These are phyloP conservation scores for Wallacemonas collosoma DNA, from an alignment of 208 protist species.

Conservation along the genomic window DNA sequence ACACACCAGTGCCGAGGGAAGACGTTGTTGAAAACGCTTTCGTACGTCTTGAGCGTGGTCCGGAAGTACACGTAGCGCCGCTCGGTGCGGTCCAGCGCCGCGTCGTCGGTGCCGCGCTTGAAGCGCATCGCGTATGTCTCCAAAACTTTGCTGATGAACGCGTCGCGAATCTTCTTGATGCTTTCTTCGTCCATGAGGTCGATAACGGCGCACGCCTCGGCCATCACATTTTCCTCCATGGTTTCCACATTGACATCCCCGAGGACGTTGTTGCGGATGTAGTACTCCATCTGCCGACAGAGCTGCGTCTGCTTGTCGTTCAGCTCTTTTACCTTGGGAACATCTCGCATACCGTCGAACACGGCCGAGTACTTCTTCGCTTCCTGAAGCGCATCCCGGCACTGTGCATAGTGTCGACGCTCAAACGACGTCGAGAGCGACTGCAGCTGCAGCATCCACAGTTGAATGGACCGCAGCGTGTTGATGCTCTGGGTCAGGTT, in stretches of 20 bases:
- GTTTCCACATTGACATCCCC: conserved; percentile 65
- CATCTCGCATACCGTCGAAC: conserved; percentile 81
- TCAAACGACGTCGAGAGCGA: conserved; percentile 81
- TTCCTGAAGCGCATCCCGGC: conserved; percentile 81
- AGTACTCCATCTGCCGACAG: conserved; percentile 80
- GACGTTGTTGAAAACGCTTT: conserved; percentile 72
- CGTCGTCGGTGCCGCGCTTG: conserved; percentile 82
- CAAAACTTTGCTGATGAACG: conserved; percentile 87
- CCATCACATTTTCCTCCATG: conserved; percentile 76
- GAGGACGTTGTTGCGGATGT: conserved; percentile 85
- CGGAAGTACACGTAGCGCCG: conserved; percentile 92
- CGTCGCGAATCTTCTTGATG: conserved; percentile 76
- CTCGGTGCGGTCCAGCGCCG: conserved; percentile 89
- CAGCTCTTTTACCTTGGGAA: conserved; percentile 89
- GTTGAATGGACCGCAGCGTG: conserved; percentile 90
- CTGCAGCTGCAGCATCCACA: conserved; percentile 93
- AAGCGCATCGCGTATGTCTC: conserved; percentile 88
- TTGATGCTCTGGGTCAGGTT: conserved; percentile 93
- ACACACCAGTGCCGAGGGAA: conserved; percentile 93
- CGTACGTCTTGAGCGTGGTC: conserved; percentile 78
- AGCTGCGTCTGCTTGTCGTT: conserved; percentile 83
- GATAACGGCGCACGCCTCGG: conserved; percentile 85
- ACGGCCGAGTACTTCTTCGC: conserved; percentile 78
- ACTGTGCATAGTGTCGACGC: conserved; percentile 75
- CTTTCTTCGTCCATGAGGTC: conserved; percentile 85